Conservation (phyloP, 2,329 filamentous ascomycete genomes). For the Acarospora socialis region DNA sequence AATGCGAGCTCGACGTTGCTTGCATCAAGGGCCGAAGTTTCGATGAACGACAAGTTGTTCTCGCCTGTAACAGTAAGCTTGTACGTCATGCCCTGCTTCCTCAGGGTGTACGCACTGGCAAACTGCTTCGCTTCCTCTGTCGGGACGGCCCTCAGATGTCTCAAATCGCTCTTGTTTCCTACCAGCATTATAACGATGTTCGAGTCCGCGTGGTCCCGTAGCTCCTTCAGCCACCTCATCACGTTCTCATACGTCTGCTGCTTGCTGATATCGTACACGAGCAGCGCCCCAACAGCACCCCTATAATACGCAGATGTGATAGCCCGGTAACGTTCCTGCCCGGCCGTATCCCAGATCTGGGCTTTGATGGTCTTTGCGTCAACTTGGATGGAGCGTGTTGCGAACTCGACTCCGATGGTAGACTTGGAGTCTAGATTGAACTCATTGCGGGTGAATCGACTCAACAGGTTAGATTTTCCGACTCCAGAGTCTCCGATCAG, state of each 20-base stretch:
- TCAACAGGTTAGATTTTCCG: constrained; percentile 99
- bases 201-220: constrained; percentile 92
- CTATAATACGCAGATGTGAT: constrained; percentile 98
- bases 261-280: constrained; percentile 99
- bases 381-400: constrained; percentile 95
- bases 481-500: constrained; percentile 98
- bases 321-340: constrained; percentile 94
- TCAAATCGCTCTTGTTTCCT: constrained; percentile 99
- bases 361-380: constrained; percentile 99
- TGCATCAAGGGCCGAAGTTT: constrained; percentile 95
- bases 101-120: constrained; percentile 52
- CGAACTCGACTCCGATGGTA: constrained; percentile 98
- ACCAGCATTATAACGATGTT: constrained; percentile 99
- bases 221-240: constrained; percentile 96
- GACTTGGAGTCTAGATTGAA: constrained; percentile 99
- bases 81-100: constrained; percentile 10
- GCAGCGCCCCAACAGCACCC: constrained; percentile 94
- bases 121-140: constrained; percentile 97
- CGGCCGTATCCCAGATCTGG: constrained; percentile 99
- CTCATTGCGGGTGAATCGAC: constrained; percentile 98
- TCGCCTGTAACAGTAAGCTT: constrained; percentile 50
- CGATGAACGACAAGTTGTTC: constrained; percentile 97
- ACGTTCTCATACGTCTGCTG: constrained; percentile 99
- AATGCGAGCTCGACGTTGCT: constrained; percentile 99
- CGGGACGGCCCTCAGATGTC: constrained; percentile 88